phyloP scores from a whole-genome alignment of 148 eudicot genomes.

The Amaranthus hypochondriacus region DNA sequence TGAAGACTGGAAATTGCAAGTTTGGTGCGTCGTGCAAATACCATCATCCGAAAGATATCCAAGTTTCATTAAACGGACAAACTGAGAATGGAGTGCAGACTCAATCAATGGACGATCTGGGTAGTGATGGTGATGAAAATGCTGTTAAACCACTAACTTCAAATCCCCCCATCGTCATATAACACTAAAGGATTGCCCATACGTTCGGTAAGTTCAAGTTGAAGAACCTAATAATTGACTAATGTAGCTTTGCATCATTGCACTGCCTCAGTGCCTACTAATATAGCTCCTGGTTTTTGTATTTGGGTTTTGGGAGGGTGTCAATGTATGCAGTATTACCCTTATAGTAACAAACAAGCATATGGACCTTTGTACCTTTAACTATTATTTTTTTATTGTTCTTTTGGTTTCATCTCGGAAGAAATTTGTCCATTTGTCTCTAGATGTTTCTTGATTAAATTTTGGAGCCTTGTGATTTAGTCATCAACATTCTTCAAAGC shows the following conservation, averaged over 20 bases:
- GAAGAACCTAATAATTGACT: not conserved
- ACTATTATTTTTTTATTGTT: not conserved
- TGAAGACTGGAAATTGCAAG: slow-evolving; percentile 85
- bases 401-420: not conserved
- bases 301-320: no score
- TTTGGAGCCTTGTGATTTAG: not conserved
- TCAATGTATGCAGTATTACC: no score
- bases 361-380: no score
- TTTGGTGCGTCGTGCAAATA: slow-evolving; percentile 85
- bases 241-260: not conserved
- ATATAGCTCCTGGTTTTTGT: no score
- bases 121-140: slow-evolving; percentile 31
- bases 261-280: no score
- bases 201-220: slow-evolving; percentile 49
- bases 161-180: slow-evolving; percentile 51
- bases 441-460: not conserved
- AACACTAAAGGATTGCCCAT: slow-evolving; percentile 91
- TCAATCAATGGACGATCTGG: slow-evolving; percentile 25
- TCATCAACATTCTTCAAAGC: not conserved
- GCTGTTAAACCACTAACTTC: slow-evolving; percentile 31
- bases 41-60: slow-evolving; percentile 83
- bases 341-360: no score
- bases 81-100: slow-evolving; percentile 32
- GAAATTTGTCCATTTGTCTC: not conserved
- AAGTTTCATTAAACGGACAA: slow-evolving; percentile 42